Percentiles rank a stretch among this genome's conserved stretches.
phyloP scores from a whole-genome alignment of 2,329 filamentous ascomycete genomes.

The Arthrobotrys entomopaga region DNA sequence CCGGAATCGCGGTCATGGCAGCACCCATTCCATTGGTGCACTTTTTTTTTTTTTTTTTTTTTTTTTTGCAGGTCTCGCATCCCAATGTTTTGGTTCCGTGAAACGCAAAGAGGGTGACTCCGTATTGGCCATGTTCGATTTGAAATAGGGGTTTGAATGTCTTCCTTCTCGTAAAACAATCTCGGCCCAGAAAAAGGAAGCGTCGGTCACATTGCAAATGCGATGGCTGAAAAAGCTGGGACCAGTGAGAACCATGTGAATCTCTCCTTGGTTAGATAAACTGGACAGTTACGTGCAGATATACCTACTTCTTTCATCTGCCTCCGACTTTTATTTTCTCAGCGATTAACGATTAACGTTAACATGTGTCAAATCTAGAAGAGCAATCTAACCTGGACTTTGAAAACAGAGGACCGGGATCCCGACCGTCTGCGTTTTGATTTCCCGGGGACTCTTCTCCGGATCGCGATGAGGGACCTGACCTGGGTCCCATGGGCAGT shows the following conservation, averaged over 20 bases:
- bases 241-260: conserved; percentile 18
- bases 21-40: conserved; percentile 52
- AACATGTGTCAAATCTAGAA: no score
- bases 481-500: conserved; percentile 23
- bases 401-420: conserved; percentile 41
- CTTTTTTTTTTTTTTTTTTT: conserved; percentile 31
- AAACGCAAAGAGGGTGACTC: conserved; percentile 15
- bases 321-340: no score
- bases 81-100: conserved; percentile 33
- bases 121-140: conserved; percentile 15
- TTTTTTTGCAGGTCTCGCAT: conserved; percentile 32
- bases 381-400: neutral
- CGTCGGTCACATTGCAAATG: conserved; percentile 50
- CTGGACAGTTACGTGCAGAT: neutral
- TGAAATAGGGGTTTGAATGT: conserved; percentile 40
- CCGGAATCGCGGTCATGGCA: conserved; percentile 44
- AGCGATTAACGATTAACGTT: no score
- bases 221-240: conserved; percentile 30
- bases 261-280: conserved; percentile 26
- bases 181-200: conserved; percentile 51
- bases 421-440: conserved; percentile 36
- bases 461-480: conserved; percentile 17
- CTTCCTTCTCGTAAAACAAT: conserved; percentile 24
- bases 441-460: conserved; percentile 15
- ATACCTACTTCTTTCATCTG: neutral